These are phyloP conservation scores for Smittium mucronatum DNA, from an alignment of 371 early-diverging fungal genomes.

Conservation along the genomic window DNA sequence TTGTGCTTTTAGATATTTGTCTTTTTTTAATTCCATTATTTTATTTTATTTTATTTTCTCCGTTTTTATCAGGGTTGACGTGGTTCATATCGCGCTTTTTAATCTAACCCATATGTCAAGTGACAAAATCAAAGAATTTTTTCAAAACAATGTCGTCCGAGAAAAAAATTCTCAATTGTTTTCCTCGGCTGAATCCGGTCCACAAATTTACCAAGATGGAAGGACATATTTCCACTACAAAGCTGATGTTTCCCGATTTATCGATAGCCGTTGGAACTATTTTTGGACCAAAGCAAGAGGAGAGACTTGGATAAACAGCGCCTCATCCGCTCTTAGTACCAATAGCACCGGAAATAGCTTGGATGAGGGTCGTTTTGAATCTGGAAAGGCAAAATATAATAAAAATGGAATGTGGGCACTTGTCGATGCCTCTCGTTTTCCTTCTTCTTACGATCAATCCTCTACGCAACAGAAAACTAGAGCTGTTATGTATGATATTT, in stretches of 20 bases:
- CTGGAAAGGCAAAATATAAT: constrained; percentile 39
- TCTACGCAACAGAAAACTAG: constrained; percentile 34
- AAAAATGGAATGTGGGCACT: constrained; percentile 39
- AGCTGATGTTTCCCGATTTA: constrained; percentile 39
- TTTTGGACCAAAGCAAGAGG: constrained; percentile 43
- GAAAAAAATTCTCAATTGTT: too few species aligned
- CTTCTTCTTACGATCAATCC: constrained; percentile 33
- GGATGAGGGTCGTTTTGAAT: constrained; percentile 39
- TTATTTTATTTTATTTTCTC: too few species aligned
- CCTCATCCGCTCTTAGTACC: constrained; percentile 35
- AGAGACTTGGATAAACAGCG: constrained; percentile 40
- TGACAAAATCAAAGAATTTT: too few species aligned
- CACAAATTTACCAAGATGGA: too few species aligned
- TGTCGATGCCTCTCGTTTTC: constrained; percentile 33
- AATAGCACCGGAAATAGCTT: constrained; percentile 37
- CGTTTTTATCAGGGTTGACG: too few species aligned
- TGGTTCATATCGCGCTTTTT: too few species aligned
- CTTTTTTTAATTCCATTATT: too few species aligned
- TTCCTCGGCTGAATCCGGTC: too few species aligned
- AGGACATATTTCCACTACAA: too few species aligned
- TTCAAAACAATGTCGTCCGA: too few species aligned
- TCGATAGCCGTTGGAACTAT: constrained; percentile 43
- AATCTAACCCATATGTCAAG: too few species aligned
- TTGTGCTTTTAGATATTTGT: too few species aligned
- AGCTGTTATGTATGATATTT: constrained; percentile 31